Evolutionary conservation across 495 filamentous ascomycete genomes (phyloP), one percentile per base, ranked within the genome.

Genomic region (Ascobolus immersus): DNA sequence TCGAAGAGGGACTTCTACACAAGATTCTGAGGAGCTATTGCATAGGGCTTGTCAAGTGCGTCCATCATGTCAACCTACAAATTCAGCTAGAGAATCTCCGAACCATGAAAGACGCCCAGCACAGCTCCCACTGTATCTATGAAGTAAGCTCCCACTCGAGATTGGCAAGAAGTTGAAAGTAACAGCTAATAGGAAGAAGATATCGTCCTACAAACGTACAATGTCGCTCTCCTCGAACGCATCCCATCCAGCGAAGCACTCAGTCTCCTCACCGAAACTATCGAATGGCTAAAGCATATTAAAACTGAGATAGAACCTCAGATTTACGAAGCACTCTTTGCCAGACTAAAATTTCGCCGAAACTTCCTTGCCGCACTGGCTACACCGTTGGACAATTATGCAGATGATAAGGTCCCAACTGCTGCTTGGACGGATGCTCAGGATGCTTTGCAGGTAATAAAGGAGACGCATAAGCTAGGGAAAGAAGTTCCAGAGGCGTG

Each of bases 181-280:
- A n/a, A 25, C 34, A 13, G n/a, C 14, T 34, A n/a, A 28, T 36
- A 89, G 76, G 86, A 96, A 55, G 86, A 96, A 54, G 86, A 96
- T 44, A 93, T 94, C 42, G 75, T 81, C 15, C 77, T 76, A 3
- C 79, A 89, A 49, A 67, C 82, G 0, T 94, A 84, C 49, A 73
- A 79, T 40, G 66, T 82, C 18, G 63, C 61, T 26, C 61, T 99
- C 0, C 55, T 94, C 18, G 64, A 70, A 22, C 51, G 61, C 4
- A 59, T 82, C 23, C 60, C 69, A 20, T 44, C 52, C 4, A 52
- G 57, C 4, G 56, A 64, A 7, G 65, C 84, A 26, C 47, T 63
- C 15, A 48, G 55, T n/a, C 44, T 73, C 21, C 52, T 91, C 26
- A 56, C 67, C 28, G 52, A 65, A 28, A 76, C 75, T 18, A 41